Evolutionary conservation across 441 rosid genomes (phyloP), one percentile per base, ranked within the genome.

Genomic region (Macaranga tanarius): DNA sequence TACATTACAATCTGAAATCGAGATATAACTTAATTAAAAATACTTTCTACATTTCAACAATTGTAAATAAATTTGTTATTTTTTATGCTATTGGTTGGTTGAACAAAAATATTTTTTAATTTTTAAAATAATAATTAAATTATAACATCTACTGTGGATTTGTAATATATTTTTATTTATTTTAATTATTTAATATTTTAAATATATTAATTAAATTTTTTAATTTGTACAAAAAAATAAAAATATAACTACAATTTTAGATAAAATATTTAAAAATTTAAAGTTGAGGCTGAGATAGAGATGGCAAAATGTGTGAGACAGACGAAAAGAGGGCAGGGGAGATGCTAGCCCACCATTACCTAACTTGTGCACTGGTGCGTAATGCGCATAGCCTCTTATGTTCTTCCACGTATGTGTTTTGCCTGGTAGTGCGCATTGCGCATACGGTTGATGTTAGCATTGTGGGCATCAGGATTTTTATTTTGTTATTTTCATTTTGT

Each of bases 211-310:
- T n/a, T n/a, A n/a, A n/a, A n/a, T n/a, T n/a, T n/a, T 31, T 31
- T n/a, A n/a, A n/a, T 31, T 31, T 31, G 1, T n/a, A n/a, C n/a
- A 31, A 31, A 31, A 34, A 34, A 34, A 34, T 34, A 34, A 34
- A 7, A 0, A 4, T 34, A 34, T 3, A 34, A 34, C 38, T 34
- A 45, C 7, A 44, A 44, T 6, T 23, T 56, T 44, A 42, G 44
- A 11, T 15, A 44, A 12, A 20, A 34, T 34, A 34, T 34, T 48
- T 20, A 13, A 38, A 16, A 20, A 40, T 31, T 34, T 15, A 51
- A 22, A 20, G 65, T 65, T 57, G 76, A 47, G 71, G 69, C 77
- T 61, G 79, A 80, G 79, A 74, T 55, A 52, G 77, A 67, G 42
- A 34, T 13, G 65, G 34, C 6, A 10, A 57, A 19, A 44, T 38